Conservation (phyloP, 805 yeast genomes). For the Cyberlindnera euphorbiae region DNA sequence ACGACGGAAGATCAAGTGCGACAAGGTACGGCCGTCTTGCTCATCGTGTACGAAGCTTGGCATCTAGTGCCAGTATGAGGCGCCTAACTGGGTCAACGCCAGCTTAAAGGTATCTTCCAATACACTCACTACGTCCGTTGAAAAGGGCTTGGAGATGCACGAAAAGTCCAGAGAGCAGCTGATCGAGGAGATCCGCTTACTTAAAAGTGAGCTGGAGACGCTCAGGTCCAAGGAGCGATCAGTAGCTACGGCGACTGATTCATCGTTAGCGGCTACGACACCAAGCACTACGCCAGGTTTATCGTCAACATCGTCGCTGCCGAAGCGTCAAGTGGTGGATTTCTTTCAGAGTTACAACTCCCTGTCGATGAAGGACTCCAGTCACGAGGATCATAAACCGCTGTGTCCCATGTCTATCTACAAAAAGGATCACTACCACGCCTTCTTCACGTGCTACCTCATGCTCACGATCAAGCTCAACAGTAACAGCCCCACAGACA, state of each 20-base stretch:
- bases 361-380: slow-evolving; percentile 13
- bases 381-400: slow-evolving; percentile 23
- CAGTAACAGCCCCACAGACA: slow-evolving; percentile 2
- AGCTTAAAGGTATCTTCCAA: not conserved
- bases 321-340: too few species aligned
- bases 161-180: slow-evolving; percentile 5
- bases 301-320: too few species aligned
- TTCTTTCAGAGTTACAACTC: slow-evolving; percentile 16
- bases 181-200: not conserved
- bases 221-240: not conserved
- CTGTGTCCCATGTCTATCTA: slow-evolving; percentile 11
- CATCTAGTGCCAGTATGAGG: slow-evolving; percentile 13
- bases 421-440: slow-evolving; percentile 18
- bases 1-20: slow-evolving; percentile 26
- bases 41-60: slow-evolving; percentile 23
- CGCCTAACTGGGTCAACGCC: slow-evolving; percentile 8
- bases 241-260: too few species aligned
- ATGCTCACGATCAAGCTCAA: slow-evolving; percentile 11
- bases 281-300: too few species aligned
- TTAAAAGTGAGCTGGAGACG: slow-evolving; percentile 2
- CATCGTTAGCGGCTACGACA: too few species aligned
- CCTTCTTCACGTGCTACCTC: slow-evolving; percentile 16
- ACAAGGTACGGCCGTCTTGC: slow-evolving; percentile 18
- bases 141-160: not conserved
- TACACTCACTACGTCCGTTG: slow-evolving; percentile 1